These are phyloP conservation scores for Sporothrix schenckii DNA, from an alignment of 2,329 filamentous ascomycete species.

Conservation along the genomic window DNA sequence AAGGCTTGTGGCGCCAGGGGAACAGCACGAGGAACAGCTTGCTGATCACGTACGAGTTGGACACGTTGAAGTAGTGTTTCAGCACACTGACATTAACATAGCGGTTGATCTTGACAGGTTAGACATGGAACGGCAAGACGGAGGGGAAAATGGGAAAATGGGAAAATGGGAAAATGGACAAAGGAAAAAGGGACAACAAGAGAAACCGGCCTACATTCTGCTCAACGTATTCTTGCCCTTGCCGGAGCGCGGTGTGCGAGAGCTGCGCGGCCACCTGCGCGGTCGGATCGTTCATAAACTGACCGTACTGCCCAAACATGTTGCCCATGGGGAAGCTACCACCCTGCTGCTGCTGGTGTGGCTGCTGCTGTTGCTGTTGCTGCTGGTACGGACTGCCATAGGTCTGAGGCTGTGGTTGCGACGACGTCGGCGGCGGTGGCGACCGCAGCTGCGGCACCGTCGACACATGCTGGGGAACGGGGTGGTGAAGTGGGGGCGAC, in stretches of 20 bases:
- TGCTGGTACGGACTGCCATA: constrained; percentile 72
- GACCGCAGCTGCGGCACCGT: constrained; percentile 96
- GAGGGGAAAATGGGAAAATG: background rate
- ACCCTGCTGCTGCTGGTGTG: constrained; percentile 35
- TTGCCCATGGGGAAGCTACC: constrained; percentile 54
- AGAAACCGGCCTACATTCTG: constrained; percentile 70
- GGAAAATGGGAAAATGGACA: background rate
- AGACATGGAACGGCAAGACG: background rate
- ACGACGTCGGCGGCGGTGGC: constrained; percentile 76
- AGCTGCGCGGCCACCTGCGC: constrained; percentile 95
- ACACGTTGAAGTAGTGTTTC: constrained; percentile 99
- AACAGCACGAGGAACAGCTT: constrained; percentile 94
- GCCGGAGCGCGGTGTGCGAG: constrained; percentile 86
- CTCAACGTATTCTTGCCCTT: constrained; percentile 92
- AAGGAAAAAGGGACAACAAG: background rate
- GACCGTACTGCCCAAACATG: constrained; percentile 74
- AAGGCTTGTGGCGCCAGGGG: constrained; percentile 96
- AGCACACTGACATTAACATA: constrained; percentile 88
- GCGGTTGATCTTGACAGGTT: constrained; percentile 53
- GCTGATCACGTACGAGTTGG: constrained; percentile 92
- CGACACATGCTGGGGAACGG: constrained; percentile 96
- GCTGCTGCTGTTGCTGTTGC: constrained; percentile 61
- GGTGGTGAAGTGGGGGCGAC: constrained; percentile 93
- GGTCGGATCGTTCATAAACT: constrained; percentile 94
- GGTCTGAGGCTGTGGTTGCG: constrained; percentile 67